phyloP scores from a whole-genome alignment of 768 basidiomycete genomes.

The Exidia glandulosa region DNA sequence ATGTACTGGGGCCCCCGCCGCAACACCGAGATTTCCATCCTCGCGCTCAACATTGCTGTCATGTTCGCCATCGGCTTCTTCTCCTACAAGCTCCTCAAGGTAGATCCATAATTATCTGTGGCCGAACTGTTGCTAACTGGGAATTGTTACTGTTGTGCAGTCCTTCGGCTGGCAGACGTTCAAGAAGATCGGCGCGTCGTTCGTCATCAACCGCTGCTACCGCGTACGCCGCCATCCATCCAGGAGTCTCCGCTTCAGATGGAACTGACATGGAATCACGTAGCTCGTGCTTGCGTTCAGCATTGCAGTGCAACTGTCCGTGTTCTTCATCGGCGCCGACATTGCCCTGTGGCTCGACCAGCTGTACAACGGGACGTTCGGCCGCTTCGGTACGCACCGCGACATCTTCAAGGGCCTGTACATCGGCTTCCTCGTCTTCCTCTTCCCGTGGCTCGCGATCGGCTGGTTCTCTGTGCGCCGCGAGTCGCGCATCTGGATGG shows the following conservation, averaged over 20 bases:
- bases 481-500: conserved; percentile 48
- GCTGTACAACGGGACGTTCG: conserved; percentile 55
- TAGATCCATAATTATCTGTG: conserved; percentile 16
- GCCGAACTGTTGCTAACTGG: not conserved
- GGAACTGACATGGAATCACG: too few relatives aligned
- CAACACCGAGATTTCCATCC: conserved; percentile 50
- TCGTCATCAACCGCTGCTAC: conserved; percentile 64
- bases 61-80: conserved; percentile 51
- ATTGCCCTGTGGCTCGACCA: conserved; percentile 72
- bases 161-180: conserved; percentile 81
- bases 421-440: conserved; percentile 45
- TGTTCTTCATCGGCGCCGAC: conserved; percentile 66
- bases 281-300: conserved; percentile 52
- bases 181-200: conserved; percentile 71
- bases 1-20: conserved; percentile 53
- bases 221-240: conserved; percentile 17
- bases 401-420: conserved; percentile 44
- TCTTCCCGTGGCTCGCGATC: conserved; percentile 59
- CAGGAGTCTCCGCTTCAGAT: not conserved
- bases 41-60: conserved; percentile 51
- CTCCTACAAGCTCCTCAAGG: conserved; percentile 68
- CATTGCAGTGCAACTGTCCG: conserved; percentile 60
- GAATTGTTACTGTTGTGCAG: conserved; percentile 20
- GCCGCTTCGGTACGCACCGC: conserved; percentile 33
- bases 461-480: conserved; percentile 70